Percentiles rank a stretch among this genome's conserved stretches.
Conservation (phyloP, 306 rosid genomes). For the Prunus armeniaca region DNA sequence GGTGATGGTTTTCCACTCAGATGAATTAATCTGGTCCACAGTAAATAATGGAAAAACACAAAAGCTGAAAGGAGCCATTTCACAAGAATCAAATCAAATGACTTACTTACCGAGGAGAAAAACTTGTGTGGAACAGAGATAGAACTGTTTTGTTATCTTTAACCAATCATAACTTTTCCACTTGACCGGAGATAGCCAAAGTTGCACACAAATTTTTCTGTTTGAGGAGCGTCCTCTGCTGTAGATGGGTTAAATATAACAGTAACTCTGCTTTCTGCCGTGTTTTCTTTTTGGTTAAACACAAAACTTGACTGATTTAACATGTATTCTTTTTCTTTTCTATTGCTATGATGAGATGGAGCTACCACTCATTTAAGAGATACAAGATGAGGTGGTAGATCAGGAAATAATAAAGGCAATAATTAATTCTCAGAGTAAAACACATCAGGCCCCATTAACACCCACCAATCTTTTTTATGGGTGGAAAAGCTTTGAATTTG, state of each 20-base stretch:
- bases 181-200: too few species aligned
- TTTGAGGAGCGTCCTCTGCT: too few species aligned
- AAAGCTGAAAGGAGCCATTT: slow-evolving; percentile 6
- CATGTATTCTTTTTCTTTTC: too few species aligned
- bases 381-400: slow-evolving; percentile 10
- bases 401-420: not conserved
- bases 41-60: slow-evolving; percentile 12
- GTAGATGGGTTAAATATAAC: too few species aligned
- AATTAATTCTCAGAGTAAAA: not conserved
- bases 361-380: slow-evolving; percentile 9
- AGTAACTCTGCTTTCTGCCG: too few species aligned
- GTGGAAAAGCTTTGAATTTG: not conserved
- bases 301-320: too few species aligned
- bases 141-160: too few species aligned
- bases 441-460: slow-evolving; percentile 7
- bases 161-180: too few species aligned
- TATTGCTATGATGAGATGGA: not conserved
- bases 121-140: too few species aligned
- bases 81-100: slow-evolving; percentile 17
- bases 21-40: slow-evolving; percentile 29
- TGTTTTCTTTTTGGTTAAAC: too few species aligned
- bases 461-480: not conserved
- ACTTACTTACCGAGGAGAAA: not conserved
- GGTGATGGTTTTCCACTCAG: slow-evolving; percentile 17
- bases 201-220: too few species aligned